phyloP scores from a whole-genome alignment of 2,329 filamentous ascomycete genomes.

The Fusarium sp. region DNA sequence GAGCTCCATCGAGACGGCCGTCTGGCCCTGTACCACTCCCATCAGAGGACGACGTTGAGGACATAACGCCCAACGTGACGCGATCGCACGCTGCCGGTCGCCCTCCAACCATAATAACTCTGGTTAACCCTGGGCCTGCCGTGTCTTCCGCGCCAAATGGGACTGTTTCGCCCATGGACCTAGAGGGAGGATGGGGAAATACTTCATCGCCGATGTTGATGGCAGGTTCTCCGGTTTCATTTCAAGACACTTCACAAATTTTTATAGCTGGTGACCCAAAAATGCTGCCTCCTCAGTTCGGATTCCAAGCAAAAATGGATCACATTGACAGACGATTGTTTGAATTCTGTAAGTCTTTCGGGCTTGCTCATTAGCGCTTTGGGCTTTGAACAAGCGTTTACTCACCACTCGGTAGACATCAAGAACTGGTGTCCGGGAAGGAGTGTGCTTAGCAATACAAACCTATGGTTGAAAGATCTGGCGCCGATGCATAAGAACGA shows the following conservation, averaged over 20 bases:
- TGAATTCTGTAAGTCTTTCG: constrained; percentile 47
- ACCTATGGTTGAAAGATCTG: constrained; percentile 53
- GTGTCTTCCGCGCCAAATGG: background rate
- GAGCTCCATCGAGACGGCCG: constrained; percentile 23
- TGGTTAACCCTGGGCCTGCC: constrained; percentile 13
- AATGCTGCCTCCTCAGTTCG: constrained; percentile 45
- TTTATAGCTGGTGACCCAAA: constrained; percentile 31
- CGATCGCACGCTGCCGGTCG: constrained; percentile 1
- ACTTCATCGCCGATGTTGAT: constrained; percentile 10
- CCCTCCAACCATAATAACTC: constrained; percentile 6
- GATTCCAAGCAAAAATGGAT: constrained; percentile 47
- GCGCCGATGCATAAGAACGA: constrained; percentile 49
- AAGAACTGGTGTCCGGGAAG: constrained; percentile 54
- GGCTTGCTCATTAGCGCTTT: background rate
- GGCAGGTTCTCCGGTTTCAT: constrained; percentile 4
- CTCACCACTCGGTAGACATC: constrained; percentile 43
- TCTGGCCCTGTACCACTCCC: constrained; percentile 8
- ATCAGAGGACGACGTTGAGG: constrained; percentile 23
- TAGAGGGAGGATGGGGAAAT: constrained; percentile 14
- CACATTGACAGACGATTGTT: constrained; percentile 46
- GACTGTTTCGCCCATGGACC: constrained; percentile 8
- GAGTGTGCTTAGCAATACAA: constrained; percentile 50
- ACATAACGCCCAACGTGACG: constrained; percentile 20
- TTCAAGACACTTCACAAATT: constrained; percentile 14
- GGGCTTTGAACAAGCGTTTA: background rate